Conservation (phyloP, 2,329 filamentous ascomycete genomes). For the Alternaria postmessia region DNA sequence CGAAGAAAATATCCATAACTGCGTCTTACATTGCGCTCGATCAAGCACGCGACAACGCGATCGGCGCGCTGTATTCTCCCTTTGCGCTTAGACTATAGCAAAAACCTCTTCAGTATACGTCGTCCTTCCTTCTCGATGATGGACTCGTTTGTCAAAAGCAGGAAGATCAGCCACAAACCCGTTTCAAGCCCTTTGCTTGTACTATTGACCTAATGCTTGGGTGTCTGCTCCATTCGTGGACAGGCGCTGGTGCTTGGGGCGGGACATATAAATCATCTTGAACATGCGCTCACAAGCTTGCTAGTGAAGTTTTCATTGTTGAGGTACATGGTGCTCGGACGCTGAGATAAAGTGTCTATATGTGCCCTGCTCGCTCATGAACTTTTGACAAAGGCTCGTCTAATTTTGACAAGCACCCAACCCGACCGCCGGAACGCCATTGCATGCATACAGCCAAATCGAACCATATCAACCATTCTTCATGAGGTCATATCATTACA, state of each 20-base stretch:
- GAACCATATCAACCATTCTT: slow-evolving; percentile 25
- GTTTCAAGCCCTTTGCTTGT: slow-evolving; percentile 28
- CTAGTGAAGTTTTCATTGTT: slow-evolving; percentile 16
- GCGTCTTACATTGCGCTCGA: neutral
- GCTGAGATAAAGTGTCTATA: slow-evolving; percentile 10
- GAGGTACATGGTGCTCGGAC: slow-evolving; percentile 9
- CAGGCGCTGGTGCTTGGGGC: slow-evolving; percentile 30
- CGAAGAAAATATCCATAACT: neutral
- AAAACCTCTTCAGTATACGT: slow-evolving; percentile 45
- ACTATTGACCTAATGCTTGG: slow-evolving; percentile 42
- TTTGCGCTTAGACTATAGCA: neutral
- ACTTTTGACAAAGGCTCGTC: slow-evolving; percentile 23
- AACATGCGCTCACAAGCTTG: neutral
- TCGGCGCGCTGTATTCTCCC: neutral
- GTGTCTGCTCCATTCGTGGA: slow-evolving; percentile 29
- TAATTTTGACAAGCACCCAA: slow-evolving; percentile 22
- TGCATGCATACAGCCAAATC: slow-evolving; percentile 45
- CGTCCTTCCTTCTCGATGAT: slow-evolving; percentile 40
- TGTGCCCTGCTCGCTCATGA: slow-evolving; percentile 16
- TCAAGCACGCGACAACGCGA: neutral
- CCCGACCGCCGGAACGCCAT: slow-evolving; percentile 46
- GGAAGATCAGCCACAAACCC: slow-evolving; percentile 29
- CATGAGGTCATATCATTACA: slow-evolving; percentile 38
- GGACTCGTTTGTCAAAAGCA: slow-evolving; percentile 46
- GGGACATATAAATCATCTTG: slow-evolving; percentile 15